Percentiles rank a stretch among this genome's conserved stretches.
Evolutionary conservation across 371 early-diverging fungal genomes (phyloP).

Genomic region (Mucor lusitanicus): DNA sequence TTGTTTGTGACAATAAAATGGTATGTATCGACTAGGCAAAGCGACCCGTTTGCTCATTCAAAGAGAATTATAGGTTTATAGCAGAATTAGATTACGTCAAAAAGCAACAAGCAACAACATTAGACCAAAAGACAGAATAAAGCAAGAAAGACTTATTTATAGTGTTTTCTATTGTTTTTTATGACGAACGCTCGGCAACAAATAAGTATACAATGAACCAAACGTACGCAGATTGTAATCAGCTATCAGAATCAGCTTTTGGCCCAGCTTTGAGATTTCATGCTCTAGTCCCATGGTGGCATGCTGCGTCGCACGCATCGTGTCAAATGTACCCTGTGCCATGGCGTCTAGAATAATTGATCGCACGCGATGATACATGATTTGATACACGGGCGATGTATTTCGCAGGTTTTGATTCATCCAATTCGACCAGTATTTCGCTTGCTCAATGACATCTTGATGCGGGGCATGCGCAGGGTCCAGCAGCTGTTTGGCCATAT

Average conservation of each 20-base stretch:
- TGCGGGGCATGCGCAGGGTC: background rate
- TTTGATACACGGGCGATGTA: constrained; percentile 26
- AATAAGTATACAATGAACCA: constrained; percentile 30
- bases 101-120: constrained; percentile 8
- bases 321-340: background rate
- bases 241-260: constrained; percentile 26
- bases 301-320: background rate
- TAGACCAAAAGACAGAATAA: background rate
- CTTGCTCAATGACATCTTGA: constrained; percentile 6
- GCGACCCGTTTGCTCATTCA: background rate
- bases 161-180: constrained; percentile 7
- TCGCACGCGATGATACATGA: constrained; percentile 35
- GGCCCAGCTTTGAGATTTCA: constrained; percentile 27
- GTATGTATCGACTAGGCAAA: constrained; percentile 39
- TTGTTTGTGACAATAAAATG: constrained; percentile 60
- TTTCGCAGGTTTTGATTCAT: constrained; percentile 28
- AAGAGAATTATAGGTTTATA: constrained; percentile 17
- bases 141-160: background rate
- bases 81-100: constrained; percentile 20
- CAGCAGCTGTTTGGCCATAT: constrained; percentile 13
- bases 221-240: constrained; percentile 36
- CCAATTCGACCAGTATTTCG: constrained; percentile 37
- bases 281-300: constrained; percentile 26
- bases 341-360: background rate
- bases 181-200: constrained; percentile 12